Evolutionary conservation across 148 eudicot genomes (phyloP).

Genomic region (Selenicereus undatus): DNA sequence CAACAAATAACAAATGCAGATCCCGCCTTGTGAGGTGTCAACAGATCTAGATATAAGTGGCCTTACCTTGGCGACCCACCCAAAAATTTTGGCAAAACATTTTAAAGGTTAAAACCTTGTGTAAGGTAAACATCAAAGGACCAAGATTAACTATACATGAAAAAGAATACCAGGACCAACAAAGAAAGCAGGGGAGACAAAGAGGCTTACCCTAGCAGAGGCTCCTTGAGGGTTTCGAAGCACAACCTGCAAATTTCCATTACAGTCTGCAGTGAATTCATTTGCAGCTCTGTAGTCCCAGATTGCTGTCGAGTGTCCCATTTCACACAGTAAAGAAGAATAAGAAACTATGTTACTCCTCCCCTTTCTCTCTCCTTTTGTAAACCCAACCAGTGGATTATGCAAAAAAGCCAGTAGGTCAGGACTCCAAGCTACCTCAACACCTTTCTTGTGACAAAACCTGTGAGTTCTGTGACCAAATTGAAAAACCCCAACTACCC

Average conservation of each 20-base stretch:
- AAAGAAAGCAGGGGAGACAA: neutral
- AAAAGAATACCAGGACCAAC: neutral
- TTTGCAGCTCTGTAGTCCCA: conserved; percentile 58
- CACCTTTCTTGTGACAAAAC: conserved; percentile 40
- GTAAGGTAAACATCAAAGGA: too few species aligned
- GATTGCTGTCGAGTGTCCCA: conserved; percentile 81
- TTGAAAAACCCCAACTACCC: conserved; percentile 24
- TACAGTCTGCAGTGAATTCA: conserved; percentile 61
- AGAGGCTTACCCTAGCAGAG: conserved; percentile 50
- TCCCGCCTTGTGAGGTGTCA: too few species aligned
- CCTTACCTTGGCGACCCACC: too few species aligned
- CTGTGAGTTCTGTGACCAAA: conserved; percentile 30
- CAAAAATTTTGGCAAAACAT: too few species aligned
- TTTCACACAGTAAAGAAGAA: conserved; percentile 14
- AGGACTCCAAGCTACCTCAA: conserved; percentile 26
- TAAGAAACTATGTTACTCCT: neutral
- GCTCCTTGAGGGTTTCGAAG: conserved; percentile 79
- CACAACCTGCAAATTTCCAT: conserved; percentile 64
- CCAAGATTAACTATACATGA: too few species aligned
- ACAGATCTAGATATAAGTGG: too few species aligned
- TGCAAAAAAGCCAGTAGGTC: conserved; percentile 10
- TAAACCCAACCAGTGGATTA: conserved; percentile 11
- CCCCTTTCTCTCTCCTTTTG: conserved; percentile 13
- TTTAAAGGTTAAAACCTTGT: too few species aligned
- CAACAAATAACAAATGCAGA: too few species aligned